phyloP scores from a whole-genome alignment of 2,329 filamentous ascomycete species.

The Colletotrichum karsti region DNA sequence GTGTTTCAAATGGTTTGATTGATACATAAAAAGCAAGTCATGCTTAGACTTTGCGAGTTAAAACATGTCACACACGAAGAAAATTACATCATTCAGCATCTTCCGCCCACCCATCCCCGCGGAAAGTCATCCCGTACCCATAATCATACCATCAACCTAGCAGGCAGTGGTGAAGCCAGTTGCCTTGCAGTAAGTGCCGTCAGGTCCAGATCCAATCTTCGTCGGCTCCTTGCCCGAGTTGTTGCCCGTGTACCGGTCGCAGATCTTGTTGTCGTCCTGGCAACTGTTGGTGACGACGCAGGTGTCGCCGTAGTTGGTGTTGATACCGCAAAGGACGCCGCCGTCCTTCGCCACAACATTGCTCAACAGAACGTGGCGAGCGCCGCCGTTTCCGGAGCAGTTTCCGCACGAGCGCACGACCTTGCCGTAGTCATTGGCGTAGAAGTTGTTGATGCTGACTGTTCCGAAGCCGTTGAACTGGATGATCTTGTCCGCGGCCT shows the following conservation, averaged over 20 bases:
- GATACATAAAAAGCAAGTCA: too few species aligned
- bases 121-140: too few species aligned
- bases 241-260: conserved; percentile 47
- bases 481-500: conserved; percentile 48
- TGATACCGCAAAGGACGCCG: conserved; percentile 54
- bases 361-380: conserved; percentile 53
- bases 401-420: conserved; percentile 60
- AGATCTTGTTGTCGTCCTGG: conserved; percentile 38
- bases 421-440: conserved; percentile 57
- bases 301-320: conserved; percentile 59
- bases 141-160: not conserved
- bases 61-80: too few species aligned
- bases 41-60: too few species aligned
- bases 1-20: too few species aligned
- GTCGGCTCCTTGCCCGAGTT: conserved; percentile 43
- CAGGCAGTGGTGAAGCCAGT: conserved; percentile 27
- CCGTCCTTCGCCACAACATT: conserved; percentile 51
- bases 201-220: conserved; percentile 46
- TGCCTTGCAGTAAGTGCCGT: conserved; percentile 42
- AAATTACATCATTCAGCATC: too few species aligned
- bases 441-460: conserved; percentile 48
- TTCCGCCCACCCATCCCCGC: too few species aligned
- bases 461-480: conserved; percentile 53
- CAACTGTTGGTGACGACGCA: conserved; percentile 51
- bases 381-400: conserved; percentile 48